phyloP scores from a whole-genome alignment of 2,329 filamentous ascomycete species.

The Botrytis aclada region DNA sequence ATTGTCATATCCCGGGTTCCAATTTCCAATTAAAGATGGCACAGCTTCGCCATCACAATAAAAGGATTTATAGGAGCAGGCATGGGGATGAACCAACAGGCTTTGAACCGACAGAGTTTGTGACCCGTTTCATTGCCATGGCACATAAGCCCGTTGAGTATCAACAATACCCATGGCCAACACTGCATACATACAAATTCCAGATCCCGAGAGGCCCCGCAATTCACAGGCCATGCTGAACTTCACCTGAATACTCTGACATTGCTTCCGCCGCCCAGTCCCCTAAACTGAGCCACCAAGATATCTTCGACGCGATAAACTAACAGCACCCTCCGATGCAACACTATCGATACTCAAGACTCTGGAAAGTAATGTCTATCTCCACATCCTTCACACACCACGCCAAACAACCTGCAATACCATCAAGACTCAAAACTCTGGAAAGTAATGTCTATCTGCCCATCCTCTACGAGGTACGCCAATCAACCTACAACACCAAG shows the following conservation, averaged over 20 bases:
- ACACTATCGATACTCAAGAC: conserved; percentile 62
- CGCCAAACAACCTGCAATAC: not conserved
- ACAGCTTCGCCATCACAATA: no score
- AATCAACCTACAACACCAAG: not conserved
- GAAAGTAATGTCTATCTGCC: not conserved
- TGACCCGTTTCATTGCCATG: not conserved
- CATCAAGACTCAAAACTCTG: conserved; percentile 48
- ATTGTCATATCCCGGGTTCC: no score
- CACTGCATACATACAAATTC: not conserved
- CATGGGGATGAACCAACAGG: not conserved
- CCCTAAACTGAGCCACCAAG: conserved; percentile 73
- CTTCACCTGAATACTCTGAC: conserved; percentile 88
- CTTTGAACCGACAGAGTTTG: not conserved
- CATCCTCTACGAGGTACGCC: not conserved
- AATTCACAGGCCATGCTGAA: conserved; percentile 79
- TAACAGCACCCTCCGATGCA: conserved; percentile 77
- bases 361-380: not conserved
- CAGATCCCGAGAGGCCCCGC: conserved; percentile 31
- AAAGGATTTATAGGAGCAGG: not conserved
- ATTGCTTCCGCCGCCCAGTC: conserved; percentile 85
- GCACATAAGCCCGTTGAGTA: not conserved
- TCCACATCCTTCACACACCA: not conserved
- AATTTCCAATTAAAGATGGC: no score
- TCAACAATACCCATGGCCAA: not conserved
- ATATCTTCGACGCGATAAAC: conserved; percentile 72